Conservation (phyloP, 2,329 filamentous ascomycete genomes). For the Fusarium incarnatum region DNA sequence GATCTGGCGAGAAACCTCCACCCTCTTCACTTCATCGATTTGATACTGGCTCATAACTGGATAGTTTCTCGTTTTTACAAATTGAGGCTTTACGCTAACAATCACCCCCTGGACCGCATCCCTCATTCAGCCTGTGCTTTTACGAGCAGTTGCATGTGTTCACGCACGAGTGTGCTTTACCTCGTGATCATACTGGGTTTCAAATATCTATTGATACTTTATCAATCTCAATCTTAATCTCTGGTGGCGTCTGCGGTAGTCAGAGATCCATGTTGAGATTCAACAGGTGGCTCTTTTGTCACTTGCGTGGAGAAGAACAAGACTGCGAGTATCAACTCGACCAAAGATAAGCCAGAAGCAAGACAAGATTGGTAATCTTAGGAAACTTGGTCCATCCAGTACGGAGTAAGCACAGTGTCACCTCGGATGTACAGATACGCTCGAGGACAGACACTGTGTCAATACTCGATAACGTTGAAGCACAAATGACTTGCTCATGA, state of each 20-base stretch:
- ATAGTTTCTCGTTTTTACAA: constrained; percentile 5
- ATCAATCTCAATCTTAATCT: background rate
- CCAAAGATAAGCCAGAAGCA: constrained; percentile 17
- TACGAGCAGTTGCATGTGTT: constrained; percentile 32
- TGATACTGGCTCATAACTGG: constrained; percentile 21
- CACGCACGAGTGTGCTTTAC: constrained; percentile 14
- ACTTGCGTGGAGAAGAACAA: constrained; percentile 8
- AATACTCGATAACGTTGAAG: constrained; percentile 28
- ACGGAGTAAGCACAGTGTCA: constrained; percentile 39
- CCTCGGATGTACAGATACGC: constrained; percentile 9
- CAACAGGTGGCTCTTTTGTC: constrained; percentile 15
- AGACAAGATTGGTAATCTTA: constrained; percentile 20
- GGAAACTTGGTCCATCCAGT: background rate
- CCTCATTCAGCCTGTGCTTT: constrained; percentile 30
- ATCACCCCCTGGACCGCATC: constrained; percentile 31
- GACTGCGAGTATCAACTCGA: background rate
- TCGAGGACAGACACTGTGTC: constrained; percentile 39
- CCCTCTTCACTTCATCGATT: constrained; percentile 8
- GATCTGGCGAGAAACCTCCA: constrained; percentile 18
- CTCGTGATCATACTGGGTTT: constrained; percentile 4
- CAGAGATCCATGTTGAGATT: constrained; percentile 20
- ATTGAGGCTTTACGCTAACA: constrained; percentile 36
- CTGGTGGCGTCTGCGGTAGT: constrained; percentile 15
- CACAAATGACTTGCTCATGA: constrained; percentile 45
- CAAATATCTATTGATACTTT: background rate